Conservation (phyloP, 2,329 filamentous ascomycete species). For the Pestalotiopsis sp. region DNA sequence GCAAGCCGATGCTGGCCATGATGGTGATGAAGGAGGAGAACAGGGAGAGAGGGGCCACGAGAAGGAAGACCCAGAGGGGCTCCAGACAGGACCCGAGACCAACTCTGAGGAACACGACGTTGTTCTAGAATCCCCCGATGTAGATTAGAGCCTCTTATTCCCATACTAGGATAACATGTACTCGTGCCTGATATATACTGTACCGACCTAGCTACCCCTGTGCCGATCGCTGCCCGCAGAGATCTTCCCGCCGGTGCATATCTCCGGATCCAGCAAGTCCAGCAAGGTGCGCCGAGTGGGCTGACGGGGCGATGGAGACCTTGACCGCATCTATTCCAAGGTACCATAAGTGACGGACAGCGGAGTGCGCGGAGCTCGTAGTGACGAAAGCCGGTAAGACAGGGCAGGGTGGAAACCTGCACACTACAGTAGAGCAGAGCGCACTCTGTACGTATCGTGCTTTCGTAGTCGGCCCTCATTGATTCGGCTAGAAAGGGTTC, state of each 20-base stretch:
- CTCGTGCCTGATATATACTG: not conserved
- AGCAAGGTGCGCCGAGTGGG: not conserved
- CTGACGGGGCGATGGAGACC: too few species aligned
- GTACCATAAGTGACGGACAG: not conserved
- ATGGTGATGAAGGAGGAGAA: not conserved
- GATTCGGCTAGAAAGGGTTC: not conserved
- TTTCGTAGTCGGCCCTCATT: not conserved
- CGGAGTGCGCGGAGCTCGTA: not conserved
- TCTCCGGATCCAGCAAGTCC: not conserved
- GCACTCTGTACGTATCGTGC: too few species aligned
- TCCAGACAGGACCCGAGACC: not conserved
- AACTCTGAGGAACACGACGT: not conserved
- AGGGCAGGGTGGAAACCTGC: not conserved
- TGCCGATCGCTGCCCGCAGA: not conserved
- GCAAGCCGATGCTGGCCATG: not conserved
- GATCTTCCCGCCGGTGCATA: not conserved
- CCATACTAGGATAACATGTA: not conserved
- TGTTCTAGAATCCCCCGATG: constrained; percentile 22
- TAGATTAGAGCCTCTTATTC: constrained; percentile 19
- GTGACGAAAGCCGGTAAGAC: not conserved
- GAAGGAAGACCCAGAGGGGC: not conserved
- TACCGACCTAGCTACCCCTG: not conserved
- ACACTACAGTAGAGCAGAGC: not conserved
- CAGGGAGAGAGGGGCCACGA: constrained; percentile 12
- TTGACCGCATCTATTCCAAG: not conserved